phyloP scores from a whole-genome alignment of 805 yeast genomes.

The Teunomyces gatunensis region DNA sequence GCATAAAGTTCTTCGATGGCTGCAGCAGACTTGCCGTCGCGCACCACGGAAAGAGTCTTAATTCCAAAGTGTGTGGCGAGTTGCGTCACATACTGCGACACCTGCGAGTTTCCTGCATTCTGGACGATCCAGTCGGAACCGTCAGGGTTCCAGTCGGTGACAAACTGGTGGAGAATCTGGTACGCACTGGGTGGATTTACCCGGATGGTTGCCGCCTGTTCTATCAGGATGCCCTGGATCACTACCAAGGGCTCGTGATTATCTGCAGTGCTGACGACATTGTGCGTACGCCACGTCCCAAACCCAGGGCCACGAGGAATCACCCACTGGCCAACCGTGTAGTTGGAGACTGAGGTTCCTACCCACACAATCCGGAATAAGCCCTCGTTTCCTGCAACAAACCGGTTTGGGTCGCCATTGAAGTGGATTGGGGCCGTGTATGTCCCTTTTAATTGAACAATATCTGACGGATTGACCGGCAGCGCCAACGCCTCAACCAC shows the following conservation, averaged over 20 bases:
- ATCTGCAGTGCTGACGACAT: conserved; percentile 11
- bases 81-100: conserved; percentile 28
- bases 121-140: conserved; percentile 32
- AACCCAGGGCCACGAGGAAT: conserved; percentile 17
- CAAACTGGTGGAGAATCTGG: conserved; percentile 18
- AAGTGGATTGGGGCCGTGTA: conserved; percentile 65
- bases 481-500: conserved; percentile 71
- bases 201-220: conserved; percentile 19
- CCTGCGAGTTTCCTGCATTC: conserved; percentile 36
- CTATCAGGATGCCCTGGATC: conserved; percentile 7
- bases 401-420: conserved; percentile 8
- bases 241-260: conserved; percentile 5
- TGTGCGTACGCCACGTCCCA: conserved; percentile 25
- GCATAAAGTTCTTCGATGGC: conserved; percentile 19
- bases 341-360: conserved; percentile 12
- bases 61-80: conserved; percentile 23
- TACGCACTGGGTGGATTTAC: conserved; percentile 22
- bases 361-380: conserved; percentile 15
- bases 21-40: conserved; percentile 27
- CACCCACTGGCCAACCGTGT: conserved; percentile 18
- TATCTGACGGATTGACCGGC: conserved; percentile 89
- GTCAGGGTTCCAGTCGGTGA: conserved; percentile 15
- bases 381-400: conserved; percentile 23
- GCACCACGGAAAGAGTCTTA: conserved; percentile 26
- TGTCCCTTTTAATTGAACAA: conserved; percentile 81